A percentile compares a stretch with the other conserved stretches of the same genome.
Evolutionary conservation across 345 rosid species (phyloP).

Genomic region (Pelargonium nanum): DNA sequence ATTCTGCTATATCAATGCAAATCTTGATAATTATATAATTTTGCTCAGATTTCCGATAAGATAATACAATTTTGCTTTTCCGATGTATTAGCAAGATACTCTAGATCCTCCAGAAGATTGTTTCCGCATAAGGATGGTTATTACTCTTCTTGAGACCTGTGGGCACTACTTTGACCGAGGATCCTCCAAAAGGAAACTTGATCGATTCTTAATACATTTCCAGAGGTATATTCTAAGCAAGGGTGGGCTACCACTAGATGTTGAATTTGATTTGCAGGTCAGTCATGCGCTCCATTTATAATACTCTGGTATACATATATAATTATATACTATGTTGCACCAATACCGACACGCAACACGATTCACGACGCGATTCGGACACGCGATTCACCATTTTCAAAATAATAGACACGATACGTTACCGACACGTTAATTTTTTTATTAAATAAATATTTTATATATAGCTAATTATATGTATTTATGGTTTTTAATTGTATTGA

Average conservation of each 20-base stretch:
- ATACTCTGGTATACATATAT: not conserved
- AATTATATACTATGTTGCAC: too few relatives aligned
- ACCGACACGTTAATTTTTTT: too few relatives aligned
- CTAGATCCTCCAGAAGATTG: slow-evolving; percentile 96
- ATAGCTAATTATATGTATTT: too few relatives aligned
- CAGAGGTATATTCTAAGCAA: slow-evolving; percentile 92
- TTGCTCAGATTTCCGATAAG: not conserved
- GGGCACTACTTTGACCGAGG: slow-evolving; percentile 98
- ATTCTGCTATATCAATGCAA: not conserved
- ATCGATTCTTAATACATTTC: slow-evolving; percentile 83
- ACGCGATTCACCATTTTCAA: too few relatives aligned
- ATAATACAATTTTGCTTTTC: not conserved
- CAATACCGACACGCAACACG: too few relatives aligned
- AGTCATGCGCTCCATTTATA: slow-evolving; percentile 13
- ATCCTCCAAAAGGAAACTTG: slow-evolving; percentile 91
- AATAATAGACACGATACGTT: too few relatives aligned
- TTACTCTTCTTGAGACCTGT: slow-evolving; percentile 88
- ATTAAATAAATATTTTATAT: too few relatives aligned
- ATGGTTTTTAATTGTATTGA: too few relatives aligned
- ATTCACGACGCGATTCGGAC: too few relatives aligned
- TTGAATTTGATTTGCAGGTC: slow-evolving; percentile 97
- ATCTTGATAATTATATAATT: not conserved
- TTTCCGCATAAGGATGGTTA: slow-evolving; percentile 90
- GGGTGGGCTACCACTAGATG: slow-evolving; percentile 67
- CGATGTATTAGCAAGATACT: slow-evolving; percentile 49